Evolutionary conservation across 2,329 filamentous ascomycete genomes (phyloP).

Genomic region (Thelonectria rubi): DNA sequence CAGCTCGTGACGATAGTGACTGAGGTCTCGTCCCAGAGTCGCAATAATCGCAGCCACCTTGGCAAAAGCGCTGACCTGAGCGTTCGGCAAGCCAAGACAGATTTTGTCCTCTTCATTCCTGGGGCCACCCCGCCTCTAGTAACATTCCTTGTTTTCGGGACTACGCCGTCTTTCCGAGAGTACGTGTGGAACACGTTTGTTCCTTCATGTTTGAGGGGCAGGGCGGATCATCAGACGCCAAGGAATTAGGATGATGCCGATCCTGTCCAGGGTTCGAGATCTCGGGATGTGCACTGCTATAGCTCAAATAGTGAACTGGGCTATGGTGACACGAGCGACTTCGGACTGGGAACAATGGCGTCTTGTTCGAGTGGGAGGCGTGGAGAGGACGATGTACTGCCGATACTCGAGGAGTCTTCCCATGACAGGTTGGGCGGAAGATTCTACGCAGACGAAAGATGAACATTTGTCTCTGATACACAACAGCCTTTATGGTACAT

Average conservation of each 20-base stretch:
- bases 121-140: conserved; percentile 34
- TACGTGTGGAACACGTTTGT: conserved; percentile 22
- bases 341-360: background rate
- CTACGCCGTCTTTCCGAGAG: conserved; percentile 24
- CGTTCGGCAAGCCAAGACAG: conserved; percentile 25
- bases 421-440: background rate
- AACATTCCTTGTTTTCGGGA: conserved; percentile 29
- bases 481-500: background rate
- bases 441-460: background rate
- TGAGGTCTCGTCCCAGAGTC: conserved; percentile 45
- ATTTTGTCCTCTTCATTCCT: conserved; percentile 39
- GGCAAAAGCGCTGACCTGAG: conserved; percentile 47
- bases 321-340: background rate
- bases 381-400: conserved; percentile 14
- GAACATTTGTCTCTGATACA: background rate
- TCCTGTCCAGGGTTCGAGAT: background rate
- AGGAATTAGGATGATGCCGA: conserved; percentile 1
- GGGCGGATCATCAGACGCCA: background rate
- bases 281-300: background rate
- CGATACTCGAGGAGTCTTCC: conserved; percentile 9
- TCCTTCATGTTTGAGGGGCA: conserved; percentile 3
- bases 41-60: conserved; percentile 44
- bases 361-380: background rate
- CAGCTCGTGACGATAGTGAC: conserved; percentile 51
- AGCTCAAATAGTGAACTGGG: background rate